Evolutionary conservation across 768 basidiomycete genomes (phyloP).

Genomic region (Hericium alpestre): DNA sequence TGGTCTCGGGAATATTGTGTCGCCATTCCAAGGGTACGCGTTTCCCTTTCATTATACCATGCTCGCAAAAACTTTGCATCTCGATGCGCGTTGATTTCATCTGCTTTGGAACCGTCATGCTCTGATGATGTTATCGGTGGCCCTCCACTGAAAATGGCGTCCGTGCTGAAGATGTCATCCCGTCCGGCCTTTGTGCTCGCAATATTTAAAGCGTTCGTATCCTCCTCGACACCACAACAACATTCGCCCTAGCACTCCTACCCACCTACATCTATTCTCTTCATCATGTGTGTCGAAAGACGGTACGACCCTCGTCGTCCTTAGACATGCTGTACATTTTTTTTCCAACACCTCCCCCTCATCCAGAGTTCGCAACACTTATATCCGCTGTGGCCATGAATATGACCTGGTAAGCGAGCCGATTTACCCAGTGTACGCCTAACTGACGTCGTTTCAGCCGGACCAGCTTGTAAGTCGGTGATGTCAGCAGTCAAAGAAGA

Average conservation of each 20-base stretch:
- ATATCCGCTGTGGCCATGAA: conserved; percentile 10
- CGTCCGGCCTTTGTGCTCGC: conserved; percentile 9
- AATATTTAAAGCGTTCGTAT: neutral
- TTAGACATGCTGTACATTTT: neutral
- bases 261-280: conserved; percentile 6
- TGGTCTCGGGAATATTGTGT: neutral
- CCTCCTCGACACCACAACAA: conserved; percentile 2
- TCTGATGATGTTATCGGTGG: conserved; percentile 1
- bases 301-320: neutral
- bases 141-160: neutral
- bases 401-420: conserved; percentile 6
- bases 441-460: conserved; percentile 4
- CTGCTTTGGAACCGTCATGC: neutral
- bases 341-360: conserved; percentile 9
- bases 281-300: too few relatives aligned
- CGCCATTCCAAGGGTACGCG: neutral
- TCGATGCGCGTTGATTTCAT: neutral
- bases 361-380: conserved; percentile 54
- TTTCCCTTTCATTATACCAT: neutral
- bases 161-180: neutral
- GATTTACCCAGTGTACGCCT: neutral
- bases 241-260: conserved; percentile 15
- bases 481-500: neutral
- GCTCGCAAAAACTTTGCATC: conserved; percentile 4
- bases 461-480: conserved; percentile 8